phyloP scores from a whole-genome alignment of 805 yeast genomes.

The Lachancea fermentati region DNA sequence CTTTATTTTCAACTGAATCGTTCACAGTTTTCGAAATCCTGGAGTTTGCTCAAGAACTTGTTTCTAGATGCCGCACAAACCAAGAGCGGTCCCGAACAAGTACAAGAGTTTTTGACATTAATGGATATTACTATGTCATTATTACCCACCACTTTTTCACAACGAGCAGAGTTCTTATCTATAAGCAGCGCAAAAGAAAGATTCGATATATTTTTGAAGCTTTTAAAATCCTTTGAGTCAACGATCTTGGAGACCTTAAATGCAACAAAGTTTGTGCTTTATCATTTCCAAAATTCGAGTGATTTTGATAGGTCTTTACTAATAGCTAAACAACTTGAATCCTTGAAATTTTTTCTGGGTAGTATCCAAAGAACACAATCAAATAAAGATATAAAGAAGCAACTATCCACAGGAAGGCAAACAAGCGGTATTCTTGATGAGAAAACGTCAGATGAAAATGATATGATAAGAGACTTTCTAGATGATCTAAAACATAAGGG shows the following conservation, averaged over 20 bases:
- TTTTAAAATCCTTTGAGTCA: slow-evolving; percentile 34
- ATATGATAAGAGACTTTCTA: slow-evolving; percentile 29
- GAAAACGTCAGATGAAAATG: slow-evolving; percentile 31
- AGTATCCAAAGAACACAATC: slow-evolving; percentile 34
- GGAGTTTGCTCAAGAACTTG: slow-evolving; percentile 19
- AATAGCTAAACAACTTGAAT: slow-evolving; percentile 50
- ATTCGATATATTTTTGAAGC: slow-evolving; percentile 25
- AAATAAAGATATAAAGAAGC: neutral
- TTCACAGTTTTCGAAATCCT: slow-evolving; percentile 43
- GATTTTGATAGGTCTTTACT: slow-evolving; percentile 48
- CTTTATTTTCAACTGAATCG: slow-evolving; percentile 49
- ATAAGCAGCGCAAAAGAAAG: slow-evolving; percentile 30
- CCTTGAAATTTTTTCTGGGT: slow-evolving; percentile 45
- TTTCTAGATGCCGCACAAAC: neutral
- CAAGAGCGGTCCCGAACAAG: slow-evolving; percentile 32
- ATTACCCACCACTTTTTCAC: slow-evolving; percentile 43
- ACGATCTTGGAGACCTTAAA: slow-evolving; percentile 37
- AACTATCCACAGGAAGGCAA: neutral
- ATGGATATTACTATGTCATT: slow-evolving; percentile 47
- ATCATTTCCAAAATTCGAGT: slow-evolving; percentile 46
- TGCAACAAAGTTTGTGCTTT: slow-evolving; percentile 35
- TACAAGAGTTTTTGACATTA: slow-evolving; percentile 28
- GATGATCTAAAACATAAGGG: slow-evolving; percentile 19
- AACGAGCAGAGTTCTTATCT: slow-evolving; percentile 38
- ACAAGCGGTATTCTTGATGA: slow-evolving; percentile 27